phyloP scores from a whole-genome alignment of 176 grass and related monocot species.

The Oropetium thomaeum region DNA sequence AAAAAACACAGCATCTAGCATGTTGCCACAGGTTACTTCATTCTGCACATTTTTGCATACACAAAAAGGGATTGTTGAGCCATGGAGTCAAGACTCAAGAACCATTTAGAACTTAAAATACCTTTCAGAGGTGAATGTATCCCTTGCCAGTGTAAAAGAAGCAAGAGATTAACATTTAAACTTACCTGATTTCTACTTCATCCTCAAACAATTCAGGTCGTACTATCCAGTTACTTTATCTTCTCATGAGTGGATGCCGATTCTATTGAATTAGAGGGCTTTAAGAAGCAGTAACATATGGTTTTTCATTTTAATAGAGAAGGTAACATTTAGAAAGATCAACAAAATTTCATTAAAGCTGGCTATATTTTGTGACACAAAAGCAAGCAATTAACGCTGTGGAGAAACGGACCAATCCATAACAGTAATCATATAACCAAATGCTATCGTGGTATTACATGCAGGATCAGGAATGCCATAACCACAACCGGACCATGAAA shows the following conservation, averaged over 20 bases:
- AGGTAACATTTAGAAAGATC: background rate
- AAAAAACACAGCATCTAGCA: constrained; percentile 4
- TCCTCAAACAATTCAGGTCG: background rate
- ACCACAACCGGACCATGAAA: background rate
- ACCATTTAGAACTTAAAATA: background rate
- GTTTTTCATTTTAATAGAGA: background rate
- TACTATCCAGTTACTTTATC: background rate
- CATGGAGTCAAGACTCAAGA: background rate
- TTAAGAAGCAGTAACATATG: background rate
- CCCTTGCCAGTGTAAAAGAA: too few relatives aligned
- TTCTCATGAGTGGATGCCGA: background rate
- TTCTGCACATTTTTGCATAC: background rate
- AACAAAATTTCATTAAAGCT: background rate
- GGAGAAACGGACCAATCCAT: background rate
- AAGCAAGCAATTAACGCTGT: background rate
- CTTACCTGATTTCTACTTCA: background rate
- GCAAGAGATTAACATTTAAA: background rate
- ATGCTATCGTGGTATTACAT: background rate
- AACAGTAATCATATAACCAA: background rate
- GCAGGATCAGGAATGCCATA: background rate
- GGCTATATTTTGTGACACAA: background rate
- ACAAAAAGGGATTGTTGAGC: background rate
- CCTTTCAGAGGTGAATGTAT: background rate
- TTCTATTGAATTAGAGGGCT: background rate
- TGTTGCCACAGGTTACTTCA: background rate